Evolutionary conservation across 495 filamentous ascomycete genomes (phyloP).

Genomic region (Polyplosphaeria fusca): DNA sequence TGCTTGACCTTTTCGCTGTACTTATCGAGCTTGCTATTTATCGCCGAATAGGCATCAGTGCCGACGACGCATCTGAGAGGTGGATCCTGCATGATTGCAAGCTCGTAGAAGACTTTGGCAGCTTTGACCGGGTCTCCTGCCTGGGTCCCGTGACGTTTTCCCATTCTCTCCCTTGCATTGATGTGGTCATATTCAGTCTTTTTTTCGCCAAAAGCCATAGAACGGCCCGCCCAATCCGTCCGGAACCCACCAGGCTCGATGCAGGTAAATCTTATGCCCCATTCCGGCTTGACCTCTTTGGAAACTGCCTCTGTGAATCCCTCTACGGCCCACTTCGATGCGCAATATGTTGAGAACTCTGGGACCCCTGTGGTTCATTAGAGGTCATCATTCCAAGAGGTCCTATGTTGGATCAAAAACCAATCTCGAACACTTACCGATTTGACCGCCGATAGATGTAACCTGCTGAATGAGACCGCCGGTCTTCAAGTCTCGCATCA

Average conservation of each 20-base stretch:
- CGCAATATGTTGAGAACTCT: slow-evolving; percentile 43
- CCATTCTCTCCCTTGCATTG: slow-evolving; percentile 42
- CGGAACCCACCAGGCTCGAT: slow-evolving; percentile 43
- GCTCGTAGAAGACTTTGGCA: slow-evolving; percentile 48
- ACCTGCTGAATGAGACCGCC: slow-evolving; percentile 49
- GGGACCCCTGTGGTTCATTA: slow-evolving; percentile 41
- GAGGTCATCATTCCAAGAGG: not conserved
- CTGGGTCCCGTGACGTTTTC: slow-evolving; percentile 42
- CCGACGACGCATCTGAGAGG: slow-evolving; percentile 47
- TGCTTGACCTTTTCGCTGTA: slow-evolving; percentile 45
- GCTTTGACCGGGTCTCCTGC: slow-evolving; percentile 48
- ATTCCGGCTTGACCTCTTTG: slow-evolving; percentile 42
- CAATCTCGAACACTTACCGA: slow-evolving; percentile 17
- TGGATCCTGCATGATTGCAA: slow-evolving; percentile 48
- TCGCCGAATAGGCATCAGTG: slow-evolving; percentile 44
- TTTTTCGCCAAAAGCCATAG: slow-evolving; percentile 41
- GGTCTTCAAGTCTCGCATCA: slow-evolving; percentile 43
- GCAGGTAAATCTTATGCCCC: slow-evolving; percentile 40
- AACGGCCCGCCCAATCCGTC: slow-evolving; percentile 40
- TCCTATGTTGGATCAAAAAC: not conserved
- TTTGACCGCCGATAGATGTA: slow-evolving; percentile 46
- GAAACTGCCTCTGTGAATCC: slow-evolving; percentile 41
- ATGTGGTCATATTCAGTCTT: slow-evolving; percentile 48
- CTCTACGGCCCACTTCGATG: slow-evolving; percentile 45
- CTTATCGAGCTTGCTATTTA: slow-evolving; percentile 45